phyloP scores from a whole-genome alignment of 805 yeast species.

The Geotrichum ghanense region DNA sequence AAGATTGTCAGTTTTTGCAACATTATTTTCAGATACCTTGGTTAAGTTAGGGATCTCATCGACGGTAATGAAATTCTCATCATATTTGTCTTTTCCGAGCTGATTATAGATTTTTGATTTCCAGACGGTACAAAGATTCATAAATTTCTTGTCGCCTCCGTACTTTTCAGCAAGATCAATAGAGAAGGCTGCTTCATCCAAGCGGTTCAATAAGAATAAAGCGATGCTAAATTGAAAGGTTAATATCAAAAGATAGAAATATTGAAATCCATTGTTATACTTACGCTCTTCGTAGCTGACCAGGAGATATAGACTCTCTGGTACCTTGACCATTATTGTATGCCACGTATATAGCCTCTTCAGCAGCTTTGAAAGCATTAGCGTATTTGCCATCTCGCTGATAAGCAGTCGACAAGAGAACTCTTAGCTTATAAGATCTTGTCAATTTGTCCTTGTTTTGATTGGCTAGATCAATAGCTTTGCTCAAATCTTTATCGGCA shows the following conservation, averaged over 20 bases:
- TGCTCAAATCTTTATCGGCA: neutral
- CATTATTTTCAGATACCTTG: neutral
- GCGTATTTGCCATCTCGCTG: constrained; percentile 14
- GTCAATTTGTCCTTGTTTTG: neutral
- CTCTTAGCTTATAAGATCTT: neutral
- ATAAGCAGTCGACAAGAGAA: constrained; percentile 11
- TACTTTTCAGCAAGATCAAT: constrained; percentile 16
- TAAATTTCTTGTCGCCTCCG: constrained; percentile 10
- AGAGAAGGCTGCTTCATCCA: constrained; percentile 18
- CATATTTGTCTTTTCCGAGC: neutral
- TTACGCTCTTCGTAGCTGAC: constrained; percentile 25
- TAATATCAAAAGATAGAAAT: neutral
- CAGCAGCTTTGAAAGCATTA: constrained; percentile 14
- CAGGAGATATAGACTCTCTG: constrained; percentile 15
- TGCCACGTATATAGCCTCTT: constrained; percentile 13
- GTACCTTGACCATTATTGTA: constrained; percentile 7
- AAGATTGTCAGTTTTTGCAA: neutral
- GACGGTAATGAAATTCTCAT: neutral
- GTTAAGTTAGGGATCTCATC: neutral
- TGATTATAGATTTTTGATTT: constrained; percentile 6
- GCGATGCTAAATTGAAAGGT: constrained; percentile 12
- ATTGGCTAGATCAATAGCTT: neutral
- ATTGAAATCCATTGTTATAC: neutral
- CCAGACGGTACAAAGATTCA: constrained; percentile 13
- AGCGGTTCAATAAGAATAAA: constrained; percentile 13